Base-by-base conservation (phyloP, 169 alveolate species). In the Eimeria falciformis region DNA sequence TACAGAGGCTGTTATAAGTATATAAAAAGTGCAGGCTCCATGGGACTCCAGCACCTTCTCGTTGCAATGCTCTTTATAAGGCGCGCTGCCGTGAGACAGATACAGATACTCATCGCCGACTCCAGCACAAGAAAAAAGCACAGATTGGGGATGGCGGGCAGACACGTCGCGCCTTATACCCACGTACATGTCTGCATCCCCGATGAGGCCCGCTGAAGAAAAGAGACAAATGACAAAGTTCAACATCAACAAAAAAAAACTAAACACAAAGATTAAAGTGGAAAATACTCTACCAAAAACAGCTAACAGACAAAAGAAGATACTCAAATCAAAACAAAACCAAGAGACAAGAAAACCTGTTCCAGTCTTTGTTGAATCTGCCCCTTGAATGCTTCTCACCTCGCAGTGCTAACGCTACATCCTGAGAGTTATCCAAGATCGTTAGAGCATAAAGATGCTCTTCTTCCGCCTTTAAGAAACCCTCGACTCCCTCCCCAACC, bases 161-260 rank as follows among this genome's bases (percentile, higher is more conserved):
- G 81, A 27, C 2, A 87, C 82, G 12, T n/a, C 53, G 2, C 93
- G 86, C 0, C 9, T 11, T 2, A 58, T 43, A 5, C 75, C 69
- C n/a, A 87, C 86, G 37, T 65, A 87, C 25, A 87, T 27, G 12
- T 55, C 93, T 0, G 87, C 93, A n/a, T 69, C 87, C 2, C 93
- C 93, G 17, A 87, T 66, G 18, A 75, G 87, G 3, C 37, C 77
- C 25, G 40, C 89, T 79, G 71, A n/a, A n/a, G n/a, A n/a, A n/a
- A n/a, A n/a, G n/a, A n/a, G n/a, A n/a, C n/a, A n/a, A n/a, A n/a
- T n/a, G n/a, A n/a, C n/a, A n/a, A n/a, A n/a, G n/a, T n/a, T n/a
- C n/a, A n/a, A n/a, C n/a, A n/a, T n/a, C n/a, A n/a, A n/a, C n/a
- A n/a, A n/a, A n/a, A n/a, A n/a, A n/a, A n/a, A n/a, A n/a, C n/a